A percentile compares a stretch with the other conserved stretches of the same genome.
phyloP scores from a whole-genome alignment of 257 asterid species.

The Solanum ossicruentum region DNA sequence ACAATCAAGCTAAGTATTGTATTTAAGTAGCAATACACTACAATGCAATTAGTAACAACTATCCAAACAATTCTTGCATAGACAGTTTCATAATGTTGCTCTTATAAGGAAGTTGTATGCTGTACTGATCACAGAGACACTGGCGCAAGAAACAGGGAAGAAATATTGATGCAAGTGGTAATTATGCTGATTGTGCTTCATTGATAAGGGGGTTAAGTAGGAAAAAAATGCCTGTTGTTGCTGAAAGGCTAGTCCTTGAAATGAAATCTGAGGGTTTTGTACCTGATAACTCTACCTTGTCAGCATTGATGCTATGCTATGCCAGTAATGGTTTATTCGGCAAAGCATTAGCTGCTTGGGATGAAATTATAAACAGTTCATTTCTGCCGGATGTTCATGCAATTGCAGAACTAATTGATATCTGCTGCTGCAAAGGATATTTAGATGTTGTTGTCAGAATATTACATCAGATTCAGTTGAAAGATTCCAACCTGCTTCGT shows the following conservation, averaged over 20 bases:
- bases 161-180: not conserved
- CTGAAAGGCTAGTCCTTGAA: constrained; percentile 11
- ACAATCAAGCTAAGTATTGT: not conserved
- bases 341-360: constrained; percentile 46
- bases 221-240: constrained; percentile 11
- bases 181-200: constrained; percentile 4
- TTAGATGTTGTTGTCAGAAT: constrained; percentile 34
- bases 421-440: constrained; percentile 29
- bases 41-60: not conserved
- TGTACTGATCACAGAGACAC: not conserved
- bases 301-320: constrained; percentile 34
- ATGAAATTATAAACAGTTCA: constrained; percentile 49
- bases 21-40: not conserved
- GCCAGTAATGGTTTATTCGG: constrained; percentile 30
- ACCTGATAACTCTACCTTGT: constrained; percentile 19
- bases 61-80: not conserved
- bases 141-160: not conserved
- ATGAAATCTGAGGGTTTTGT: constrained; percentile 11
- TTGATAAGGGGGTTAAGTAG: not conserved
- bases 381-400: constrained; percentile 28
- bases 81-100: not conserved
- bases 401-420: constrained; percentile 36
- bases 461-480: constrained; percentile 33
- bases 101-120: not conserved
- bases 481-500: constrained; percentile 22